Percentiles rank a stretch among this genome's conserved stretches.
Conservation (phyloP, 176 grass and related monocot species). For the Triticum monococcum region DNA sequence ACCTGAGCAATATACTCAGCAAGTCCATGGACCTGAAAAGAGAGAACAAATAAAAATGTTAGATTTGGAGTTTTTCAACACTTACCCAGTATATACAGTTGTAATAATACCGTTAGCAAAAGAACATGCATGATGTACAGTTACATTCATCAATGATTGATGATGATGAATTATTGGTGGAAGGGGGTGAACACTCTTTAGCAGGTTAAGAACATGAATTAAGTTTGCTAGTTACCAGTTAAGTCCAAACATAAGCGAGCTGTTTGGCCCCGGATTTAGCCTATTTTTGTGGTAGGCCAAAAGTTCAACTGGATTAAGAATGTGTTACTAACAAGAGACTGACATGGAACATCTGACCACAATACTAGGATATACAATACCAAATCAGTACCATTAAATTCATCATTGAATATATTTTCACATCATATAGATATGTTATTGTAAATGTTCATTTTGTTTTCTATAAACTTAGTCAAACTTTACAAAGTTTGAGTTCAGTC, state of each 20-base stretch:
- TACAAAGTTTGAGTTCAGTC: too few species aligned
- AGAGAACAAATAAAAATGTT: constrained; percentile 58
- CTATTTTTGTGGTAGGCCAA: constrained; percentile 10
- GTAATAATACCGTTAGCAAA: not conserved
- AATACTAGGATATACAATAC: too few species aligned
- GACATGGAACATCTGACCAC: constrained; percentile 9
- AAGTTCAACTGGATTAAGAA: not conserved
- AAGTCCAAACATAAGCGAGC: not conserved
- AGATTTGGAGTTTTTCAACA: constrained; percentile 36
- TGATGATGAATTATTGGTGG: not conserved
- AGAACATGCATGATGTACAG: not conserved
- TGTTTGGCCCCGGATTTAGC: not conserved
- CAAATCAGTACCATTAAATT: too few species aligned
- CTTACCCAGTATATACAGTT: not conserved
- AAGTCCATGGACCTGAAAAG: constrained; percentile 92
- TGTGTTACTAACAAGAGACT: not conserved
- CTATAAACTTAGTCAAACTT: too few species aligned
- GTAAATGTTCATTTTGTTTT: too few species aligned
- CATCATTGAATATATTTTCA: too few species aligned
- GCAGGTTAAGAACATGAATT: not conserved
- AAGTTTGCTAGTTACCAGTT: not conserved
- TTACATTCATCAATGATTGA: not conserved
- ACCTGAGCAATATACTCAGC: constrained; percentile 99
- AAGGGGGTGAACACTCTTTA: constrained; percentile 6
- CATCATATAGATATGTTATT: too few species aligned